Evolutionary conservation across 1,139 yeast species (phyloP).

Genomic region (Suhomyces coccinellae): DNA sequence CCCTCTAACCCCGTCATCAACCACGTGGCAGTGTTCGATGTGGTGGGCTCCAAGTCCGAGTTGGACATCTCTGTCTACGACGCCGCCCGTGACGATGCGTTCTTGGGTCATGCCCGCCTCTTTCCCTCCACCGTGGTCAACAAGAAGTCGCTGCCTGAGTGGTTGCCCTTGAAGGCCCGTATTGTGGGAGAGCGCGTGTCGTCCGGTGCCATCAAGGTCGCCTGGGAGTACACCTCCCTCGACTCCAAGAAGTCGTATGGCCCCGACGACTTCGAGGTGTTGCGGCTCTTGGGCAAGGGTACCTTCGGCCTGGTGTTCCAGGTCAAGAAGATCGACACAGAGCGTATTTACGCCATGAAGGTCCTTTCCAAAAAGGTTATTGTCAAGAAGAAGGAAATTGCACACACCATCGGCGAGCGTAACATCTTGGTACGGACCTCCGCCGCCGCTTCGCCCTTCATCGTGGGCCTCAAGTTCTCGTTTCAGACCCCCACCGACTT

Average conservation of each 20-base stretch:
- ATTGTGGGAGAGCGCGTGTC: constrained; percentile 69
- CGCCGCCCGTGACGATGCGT: constrained; percentile 75
- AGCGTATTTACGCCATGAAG: constrained; percentile 94
- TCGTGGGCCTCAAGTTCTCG: constrained; percentile 91
- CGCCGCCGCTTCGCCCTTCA: constrained; percentile 81
- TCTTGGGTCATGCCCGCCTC: constrained; percentile 80
- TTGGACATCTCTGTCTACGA: constrained; percentile 88
- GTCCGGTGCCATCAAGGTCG: constrained; percentile 72
- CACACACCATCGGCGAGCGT: constrained; percentile 96
- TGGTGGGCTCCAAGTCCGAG: constrained; percentile 77
- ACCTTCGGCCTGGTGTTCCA: constrained; percentile 98
- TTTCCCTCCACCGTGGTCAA: constrained; percentile 58
- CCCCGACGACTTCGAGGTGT: constrained; percentile 90
- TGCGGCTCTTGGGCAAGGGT: constrained; percentile 89
- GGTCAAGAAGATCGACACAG: constrained; percentile 85
- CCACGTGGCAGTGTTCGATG: constrained; percentile 74
- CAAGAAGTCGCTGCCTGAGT: constrained; percentile 48
- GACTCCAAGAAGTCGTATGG: constrained; percentile 78
- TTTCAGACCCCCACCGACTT: constrained; percentile 93
- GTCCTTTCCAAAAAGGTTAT: constrained; percentile 90
- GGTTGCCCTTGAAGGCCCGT: constrained; percentile 76
- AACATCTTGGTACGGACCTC: constrained; percentile 85
- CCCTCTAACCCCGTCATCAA: constrained; percentile 10
- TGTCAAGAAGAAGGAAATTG: constrained; percentile 94
- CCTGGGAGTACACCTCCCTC: constrained; percentile 65